A percentile compares a stretch with the other conserved stretches of the same genome.
These are phyloP conservation scores for Aspergillus sojae DNA, from an alignment of 2,329 filamentous ascomycete genomes.

Conservation along the genomic window DNA sequence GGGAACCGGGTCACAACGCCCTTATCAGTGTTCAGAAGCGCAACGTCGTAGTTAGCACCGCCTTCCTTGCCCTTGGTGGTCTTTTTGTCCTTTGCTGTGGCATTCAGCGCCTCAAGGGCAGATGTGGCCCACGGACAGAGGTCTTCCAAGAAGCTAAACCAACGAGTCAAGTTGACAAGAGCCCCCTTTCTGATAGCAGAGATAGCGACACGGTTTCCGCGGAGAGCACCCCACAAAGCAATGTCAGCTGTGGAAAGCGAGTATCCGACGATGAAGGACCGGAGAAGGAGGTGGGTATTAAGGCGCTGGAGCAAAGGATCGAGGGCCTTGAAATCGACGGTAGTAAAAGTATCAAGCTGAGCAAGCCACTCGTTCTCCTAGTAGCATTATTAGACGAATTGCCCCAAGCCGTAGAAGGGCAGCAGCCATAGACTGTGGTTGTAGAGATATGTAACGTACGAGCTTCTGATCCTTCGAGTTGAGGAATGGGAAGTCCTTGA, in stretches of 20 bases:
- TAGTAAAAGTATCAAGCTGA: conserved; percentile 54
- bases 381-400: conserved; percentile 9
- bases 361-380: conserved; percentile 59
- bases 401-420: not conserved
- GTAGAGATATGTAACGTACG: conserved; percentile 21
- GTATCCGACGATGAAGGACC: conserved; percentile 85
- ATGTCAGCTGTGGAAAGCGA: conserved; percentile 74
- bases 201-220: conserved; percentile 80
- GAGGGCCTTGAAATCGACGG: conserved; percentile 78
- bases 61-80: conserved; percentile 70
- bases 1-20: conserved; percentile 91
- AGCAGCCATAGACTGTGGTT: not conserved
- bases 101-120: conserved; percentile 70
- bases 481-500: conserved; percentile 38
- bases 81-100: conserved; percentile 70
- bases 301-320: conserved; percentile 74
- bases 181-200: conserved; percentile 78
- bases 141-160: conserved; percentile 85
- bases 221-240: conserved; percentile 80
- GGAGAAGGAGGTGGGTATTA: conserved; percentile 83
- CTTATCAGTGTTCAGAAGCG: conserved; percentile 79
- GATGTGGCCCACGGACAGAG: conserved; percentile 74
- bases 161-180: conserved; percentile 76
- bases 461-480: conserved; percentile 40
- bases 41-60: conserved; percentile 83